Conservation (phyloP, 495 filamentous ascomycete genomes). For the Pyrenula massariospora region DNA sequence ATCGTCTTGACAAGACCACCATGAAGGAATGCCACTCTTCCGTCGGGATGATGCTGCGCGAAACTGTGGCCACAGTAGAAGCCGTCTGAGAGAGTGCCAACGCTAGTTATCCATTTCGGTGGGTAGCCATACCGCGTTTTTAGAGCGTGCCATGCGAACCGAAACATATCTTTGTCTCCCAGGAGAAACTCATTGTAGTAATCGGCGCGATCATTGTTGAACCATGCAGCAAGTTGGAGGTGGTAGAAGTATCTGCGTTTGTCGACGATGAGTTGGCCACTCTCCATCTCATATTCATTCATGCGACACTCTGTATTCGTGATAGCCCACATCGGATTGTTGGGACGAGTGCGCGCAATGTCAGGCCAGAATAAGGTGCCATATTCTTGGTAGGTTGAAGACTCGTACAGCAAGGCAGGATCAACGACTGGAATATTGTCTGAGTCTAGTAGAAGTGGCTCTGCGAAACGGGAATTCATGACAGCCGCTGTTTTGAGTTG, state of each 20-base stretch:
- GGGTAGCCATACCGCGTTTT: conserved; percentile 7
- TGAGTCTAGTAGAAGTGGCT: conserved; percentile 31
- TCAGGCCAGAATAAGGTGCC: conserved; percentile 19
- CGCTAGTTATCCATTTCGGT: conserved; percentile 5
- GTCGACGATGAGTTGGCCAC: conserved; percentile 15
- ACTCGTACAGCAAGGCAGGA: conserved; percentile 14
- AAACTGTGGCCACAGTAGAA: conserved; percentile 8
- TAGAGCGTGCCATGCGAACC: conserved; percentile 16
- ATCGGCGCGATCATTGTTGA: conserved; percentile 8
- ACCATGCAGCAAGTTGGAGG: conserved; percentile 14
- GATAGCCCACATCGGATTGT: conserved; percentile 17
- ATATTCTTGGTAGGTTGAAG: conserved; percentile 11
- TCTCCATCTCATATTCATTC: conserved; percentile 18
- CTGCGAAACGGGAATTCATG: conserved; percentile 25
- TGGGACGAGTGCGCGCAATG: conserved; percentile 14
- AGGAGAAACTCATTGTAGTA: conserved; percentile 17
- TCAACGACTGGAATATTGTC: conserved; percentile 20
- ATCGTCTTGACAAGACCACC: conserved; percentile 6
- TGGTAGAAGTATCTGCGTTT: conserved; percentile 8
- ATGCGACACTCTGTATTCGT: conserved; percentile 11
- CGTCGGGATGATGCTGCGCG: conserved; percentile 8
- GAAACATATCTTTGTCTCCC: conserved; percentile 17
- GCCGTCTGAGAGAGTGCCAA: conserved; percentile 4
- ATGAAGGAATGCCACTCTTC: conserved; percentile 6
- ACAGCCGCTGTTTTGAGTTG: conserved; percentile 27